Conservation (phyloP, 169 alveolate species). For the Cryptosporidium baileyi region DNA sequence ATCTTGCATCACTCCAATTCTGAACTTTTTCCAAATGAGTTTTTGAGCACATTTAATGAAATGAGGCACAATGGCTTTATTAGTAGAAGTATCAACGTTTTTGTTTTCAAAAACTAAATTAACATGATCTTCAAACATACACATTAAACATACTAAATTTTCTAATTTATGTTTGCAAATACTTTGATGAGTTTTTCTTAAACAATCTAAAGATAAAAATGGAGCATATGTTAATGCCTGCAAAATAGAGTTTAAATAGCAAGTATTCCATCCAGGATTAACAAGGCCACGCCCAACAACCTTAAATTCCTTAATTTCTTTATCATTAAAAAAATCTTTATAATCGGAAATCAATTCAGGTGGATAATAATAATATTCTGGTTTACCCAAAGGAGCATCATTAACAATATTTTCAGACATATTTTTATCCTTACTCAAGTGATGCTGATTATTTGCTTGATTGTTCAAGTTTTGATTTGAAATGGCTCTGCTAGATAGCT, state of each 20-base stretch:
- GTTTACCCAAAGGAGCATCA: constrained; percentile 28
- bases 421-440: not conserved
- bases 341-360: constrained; percentile 5
- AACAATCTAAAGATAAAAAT: constrained; percentile 12
- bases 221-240: constrained; percentile 68
- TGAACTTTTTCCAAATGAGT: constrained; percentile 71
- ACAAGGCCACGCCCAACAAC: constrained; percentile 37
- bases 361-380: constrained; percentile 57
- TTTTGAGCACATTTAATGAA: constrained; percentile 70
- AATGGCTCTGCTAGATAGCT: not conserved
- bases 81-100: not conserved
- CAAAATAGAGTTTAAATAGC: constrained; percentile 60
- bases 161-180: constrained; percentile 28
- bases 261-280: constrained; percentile 69
- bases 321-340: not conserved
- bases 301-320: not conserved
- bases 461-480: too few relatives aligned
- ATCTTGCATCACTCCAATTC: constrained; percentile 76
- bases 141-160: constrained; percentile 69
- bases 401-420: not conserved
- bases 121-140: constrained; percentile 78
- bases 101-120: constrained; percentile 33
- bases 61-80: constrained; percentile 18
- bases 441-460: not conserved
- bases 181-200: constrained; percentile 30